Evolutionary conservation across 148 eudicot species (phyloP).

Genomic region (Gaultheria prostrata): DNA sequence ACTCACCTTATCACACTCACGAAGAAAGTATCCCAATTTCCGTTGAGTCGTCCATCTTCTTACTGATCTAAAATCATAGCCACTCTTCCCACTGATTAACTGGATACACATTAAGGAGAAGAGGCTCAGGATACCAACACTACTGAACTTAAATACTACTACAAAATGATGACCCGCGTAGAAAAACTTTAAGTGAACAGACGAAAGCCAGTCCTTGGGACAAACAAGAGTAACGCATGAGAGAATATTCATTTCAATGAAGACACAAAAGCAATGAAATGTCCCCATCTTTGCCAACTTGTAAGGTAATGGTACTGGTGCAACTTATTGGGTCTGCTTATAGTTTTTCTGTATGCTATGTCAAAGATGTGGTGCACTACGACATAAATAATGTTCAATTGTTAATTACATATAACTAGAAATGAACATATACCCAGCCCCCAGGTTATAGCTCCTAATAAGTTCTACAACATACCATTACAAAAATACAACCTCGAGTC

Average conservation of each 20-base stretch:
- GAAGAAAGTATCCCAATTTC: slow-evolving; percentile 79
- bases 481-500: neutral
- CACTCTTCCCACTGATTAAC: slow-evolving; percentile 66
- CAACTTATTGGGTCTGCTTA: neutral
- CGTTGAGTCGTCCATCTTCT: slow-evolving; percentile 70
- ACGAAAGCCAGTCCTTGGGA: neutral
- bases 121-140: neutral
- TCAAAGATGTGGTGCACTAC: neutral
- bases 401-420: no score
- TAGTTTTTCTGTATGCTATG: neutral
- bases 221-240: neutral
- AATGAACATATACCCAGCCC: neutral
- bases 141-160: slow-evolving; percentile 8
- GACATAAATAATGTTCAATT: neutral
- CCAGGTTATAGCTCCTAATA: no score
- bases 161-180: neutral
- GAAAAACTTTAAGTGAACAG: neutral
- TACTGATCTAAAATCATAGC: slow-evolving; percentile 84
- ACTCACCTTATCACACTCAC: slow-evolving; percentile 86
- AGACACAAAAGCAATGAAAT: neutral
- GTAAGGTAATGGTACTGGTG: neutral
- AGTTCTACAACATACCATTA: no score
- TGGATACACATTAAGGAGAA: slow-evolving; percentile 21
- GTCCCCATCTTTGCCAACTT: neutral
- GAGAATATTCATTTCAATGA: neutral